These are phyloP conservation scores for Taphrina communis DNA, from an alignment of 1,139 yeast species.

Conservation along the genomic window DNA sequence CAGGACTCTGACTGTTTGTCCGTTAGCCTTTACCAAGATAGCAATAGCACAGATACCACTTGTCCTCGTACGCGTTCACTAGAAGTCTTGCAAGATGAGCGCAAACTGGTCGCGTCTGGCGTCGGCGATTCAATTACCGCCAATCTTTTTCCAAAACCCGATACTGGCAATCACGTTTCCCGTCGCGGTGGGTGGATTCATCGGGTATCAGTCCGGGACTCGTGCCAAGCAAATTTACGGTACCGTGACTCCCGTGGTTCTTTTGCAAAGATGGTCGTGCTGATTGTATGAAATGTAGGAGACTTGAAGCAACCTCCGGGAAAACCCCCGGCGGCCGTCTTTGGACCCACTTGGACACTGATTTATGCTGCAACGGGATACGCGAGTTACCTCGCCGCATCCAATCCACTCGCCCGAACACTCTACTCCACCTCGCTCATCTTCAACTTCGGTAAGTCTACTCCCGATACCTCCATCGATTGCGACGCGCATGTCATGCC, in stretches of 20 bases:
- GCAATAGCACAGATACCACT: too few species aligned
- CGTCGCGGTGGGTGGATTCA: slow-evolving; percentile 30
- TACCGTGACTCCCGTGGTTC: neutral
- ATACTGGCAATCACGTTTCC: slow-evolving; percentile 31
- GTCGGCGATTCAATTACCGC: slow-evolving; percentile 11
- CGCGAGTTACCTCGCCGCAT: slow-evolving; percentile 40
- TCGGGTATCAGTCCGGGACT: slow-evolving; percentile 34
- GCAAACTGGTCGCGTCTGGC: neutral
- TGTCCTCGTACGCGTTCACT: too few species aligned
- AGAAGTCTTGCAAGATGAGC: neutral
- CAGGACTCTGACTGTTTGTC: too few species aligned
- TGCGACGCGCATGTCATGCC: too few species aligned
- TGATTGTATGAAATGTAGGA: neutral
- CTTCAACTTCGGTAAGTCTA: slow-evolving; percentile 30
- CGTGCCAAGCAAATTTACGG: slow-evolving; percentile 32
- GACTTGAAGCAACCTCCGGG: slow-evolving; percentile 40
- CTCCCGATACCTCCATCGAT: too few species aligned
- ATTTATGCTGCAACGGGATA: slow-evolving; percentile 41
- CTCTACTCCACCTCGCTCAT: slow-evolving; percentile 28
- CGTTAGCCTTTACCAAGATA: too few species aligned
- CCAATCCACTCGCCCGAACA: slow-evolving; percentile 18
- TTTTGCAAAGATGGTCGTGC: too few species aligned
- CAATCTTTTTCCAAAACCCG: slow-evolving; percentile 33
- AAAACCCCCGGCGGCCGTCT: slow-evolving; percentile 41
- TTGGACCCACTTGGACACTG: slow-evolving; percentile 44